Base-by-base conservation (phyloP, 177 flowering plant genomes). In the Vitis hybrid region DNA sequence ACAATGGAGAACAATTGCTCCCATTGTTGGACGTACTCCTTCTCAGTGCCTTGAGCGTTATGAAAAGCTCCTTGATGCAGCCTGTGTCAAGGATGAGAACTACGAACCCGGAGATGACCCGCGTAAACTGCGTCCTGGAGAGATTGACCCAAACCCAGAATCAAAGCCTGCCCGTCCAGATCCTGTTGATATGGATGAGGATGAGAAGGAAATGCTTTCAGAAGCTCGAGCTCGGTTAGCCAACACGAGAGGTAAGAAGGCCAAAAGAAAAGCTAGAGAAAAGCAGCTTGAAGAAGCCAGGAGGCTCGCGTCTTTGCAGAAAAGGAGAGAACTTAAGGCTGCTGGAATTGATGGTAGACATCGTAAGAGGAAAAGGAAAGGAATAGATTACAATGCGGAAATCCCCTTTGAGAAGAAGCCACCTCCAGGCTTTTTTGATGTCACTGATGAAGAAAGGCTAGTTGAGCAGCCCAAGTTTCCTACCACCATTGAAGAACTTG, bases 151-250 rank as follows among this genome's bases (percentile, higher is more conserved):
- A 12, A 95, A 95, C 66, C 99, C 98, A 0, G 99, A 95, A 62
- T 90, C 98, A 13, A 95, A 93, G 81, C 97, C 98, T 70, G 99
- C 98, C 15, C 91, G 99, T 65, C 99, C 99, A 8, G 99, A 93
- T 73, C 98, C 99, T 64, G 99, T 95, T 73, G 98, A 95, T 69
- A 93, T 95, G 99, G 98, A 95, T 79, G 98, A 95, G 79, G 99
- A 95, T 79, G 99, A 95, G 79, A 95, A 93, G 79, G 97, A 95
- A 80, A 95, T 95, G 99, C 96, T 95, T 60, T 95, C 98, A 8
- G 99, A 95, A 81, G 98, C 97, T 15, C 86, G 98, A 16, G 98
- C 99, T 69, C 78, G 98, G 56, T 76, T 93, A 57, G 99, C 98
- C 6, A 93, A 95, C 81, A 93, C 99, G 0, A 85, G 94, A 70